phyloP scores from a whole-genome alignment of 2,329 filamentous ascomycete genomes.

The Fusarium heterosporum region DNA sequence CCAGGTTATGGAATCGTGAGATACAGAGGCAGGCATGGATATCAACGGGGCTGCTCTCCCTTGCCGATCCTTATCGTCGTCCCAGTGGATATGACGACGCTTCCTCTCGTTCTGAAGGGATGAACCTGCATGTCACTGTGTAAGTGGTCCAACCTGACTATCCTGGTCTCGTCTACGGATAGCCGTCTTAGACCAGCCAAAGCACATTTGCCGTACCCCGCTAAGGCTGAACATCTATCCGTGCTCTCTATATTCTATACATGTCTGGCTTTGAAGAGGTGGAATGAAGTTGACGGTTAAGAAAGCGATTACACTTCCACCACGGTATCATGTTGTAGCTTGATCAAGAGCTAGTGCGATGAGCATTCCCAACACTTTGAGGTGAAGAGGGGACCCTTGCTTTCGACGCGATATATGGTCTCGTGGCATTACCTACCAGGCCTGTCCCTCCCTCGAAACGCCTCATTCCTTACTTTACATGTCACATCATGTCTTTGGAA shows the following conservation, averaged over 20 bases:
- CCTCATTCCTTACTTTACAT: not conserved
- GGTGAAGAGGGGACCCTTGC: not conserved
- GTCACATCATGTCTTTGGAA: not conserved
- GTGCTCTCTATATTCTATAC: not conserved
- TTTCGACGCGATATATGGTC: not conserved
- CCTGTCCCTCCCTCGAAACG: not conserved
- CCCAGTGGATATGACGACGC: slow-evolving; percentile 17
- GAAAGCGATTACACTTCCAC: slow-evolving; percentile 8
- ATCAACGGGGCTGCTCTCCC: not conserved
- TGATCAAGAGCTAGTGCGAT: not conserved
- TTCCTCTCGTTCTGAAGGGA: slow-evolving; percentile 12
- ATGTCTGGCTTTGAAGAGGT: not conserved
- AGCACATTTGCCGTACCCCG: slow-evolving; percentile 5
- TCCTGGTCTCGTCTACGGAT: slow-evolving; percentile 2
- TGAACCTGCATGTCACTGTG: not conserved
- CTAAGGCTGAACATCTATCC: slow-evolving; percentile 8
- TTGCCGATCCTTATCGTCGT: slow-evolving; percentile 38
- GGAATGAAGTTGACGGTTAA: not conserved
- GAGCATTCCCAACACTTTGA: not conserved
- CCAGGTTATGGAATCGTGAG: slow-evolving; percentile 7
- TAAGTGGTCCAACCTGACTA: not conserved
- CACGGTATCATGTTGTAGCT: slow-evolving; percentile 1
- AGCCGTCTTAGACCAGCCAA: slow-evolving; percentile 2
- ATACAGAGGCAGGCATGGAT: not conserved
- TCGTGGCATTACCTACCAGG: not conserved